Percentiles rank a stretch among this genome's conserved stretches.
Evolutionary conservation across 2,329 filamentous ascomycete genomes (phyloP).

Genomic region (Claviceps digitariae): DNA sequence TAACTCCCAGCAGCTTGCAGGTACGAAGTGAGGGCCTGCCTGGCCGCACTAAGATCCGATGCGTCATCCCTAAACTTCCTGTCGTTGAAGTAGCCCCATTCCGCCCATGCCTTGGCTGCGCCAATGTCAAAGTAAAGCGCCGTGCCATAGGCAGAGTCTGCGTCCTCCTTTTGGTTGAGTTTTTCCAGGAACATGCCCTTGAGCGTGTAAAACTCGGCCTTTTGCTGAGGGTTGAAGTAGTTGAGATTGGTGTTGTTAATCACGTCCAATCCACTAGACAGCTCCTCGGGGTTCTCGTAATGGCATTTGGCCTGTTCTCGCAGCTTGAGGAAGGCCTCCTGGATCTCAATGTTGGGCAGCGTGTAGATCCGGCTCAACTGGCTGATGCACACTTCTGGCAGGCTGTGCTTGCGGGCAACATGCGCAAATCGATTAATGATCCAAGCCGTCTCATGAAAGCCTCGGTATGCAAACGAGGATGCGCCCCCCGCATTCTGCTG

Average conservation of each 20-base stretch:
- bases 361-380: conserved; percentile 98
- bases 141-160: conserved; percentile 86
- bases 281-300: conserved; percentile 87
- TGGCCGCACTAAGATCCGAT: conserved; percentile 65
- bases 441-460: conserved; percentile 98
- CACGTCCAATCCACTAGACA: conserved; percentile 86
- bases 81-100: conserved; percentile 98
- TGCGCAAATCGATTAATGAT: conserved; percentile 99
- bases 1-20: conserved; percentile 91
- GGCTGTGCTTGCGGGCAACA: conserved; percentile 89
- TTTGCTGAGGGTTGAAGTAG: conserved; percentile 92
- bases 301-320: conserved; percentile 98
- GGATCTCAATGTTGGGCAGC: conserved; percentile 97
- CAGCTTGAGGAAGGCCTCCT: conserved; percentile 95
- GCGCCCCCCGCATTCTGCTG: conserved; percentile 69
- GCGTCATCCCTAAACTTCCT: conserved; percentile 89
- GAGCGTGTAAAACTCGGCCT: conserved; percentile 96
- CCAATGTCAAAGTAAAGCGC: conserved; percentile 93
- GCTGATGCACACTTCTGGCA: conserved; percentile 93
- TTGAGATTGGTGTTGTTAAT: conserved; percentile 99
- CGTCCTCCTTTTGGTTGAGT: conserved; percentile 77
- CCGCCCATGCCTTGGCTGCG: conserved; percentile 93
- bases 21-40: conserved; percentile 90
- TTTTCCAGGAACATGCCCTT: conserved; percentile 99
- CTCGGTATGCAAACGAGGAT: conserved; percentile 80